Evolutionary conservation across 306 rosid genomes (phyloP).

Genomic region (Parietaria judaica): DNA sequence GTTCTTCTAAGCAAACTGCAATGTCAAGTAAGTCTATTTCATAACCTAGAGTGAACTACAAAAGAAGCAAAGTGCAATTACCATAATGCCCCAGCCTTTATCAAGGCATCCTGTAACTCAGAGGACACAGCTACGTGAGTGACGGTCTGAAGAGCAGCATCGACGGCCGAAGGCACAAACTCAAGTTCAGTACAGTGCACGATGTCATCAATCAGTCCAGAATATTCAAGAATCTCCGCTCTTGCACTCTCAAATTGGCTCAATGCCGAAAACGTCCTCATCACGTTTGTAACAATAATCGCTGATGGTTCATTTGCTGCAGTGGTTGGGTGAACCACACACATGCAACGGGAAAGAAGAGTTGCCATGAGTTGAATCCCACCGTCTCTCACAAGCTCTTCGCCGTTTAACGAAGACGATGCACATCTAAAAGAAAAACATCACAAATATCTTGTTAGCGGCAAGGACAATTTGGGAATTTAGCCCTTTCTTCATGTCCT

Average conservation of each 20-base stretch:
- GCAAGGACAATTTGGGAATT: too few relatives aligned
- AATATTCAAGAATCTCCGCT: slow-evolving; percentile 69
- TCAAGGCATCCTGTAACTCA: slow-evolving; percentile 77
- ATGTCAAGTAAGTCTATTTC: too few relatives aligned
- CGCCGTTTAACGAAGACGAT: slow-evolving; percentile 88
- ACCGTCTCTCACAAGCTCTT: slow-evolving; percentile 96
- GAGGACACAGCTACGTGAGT: slow-evolving; percentile 84
- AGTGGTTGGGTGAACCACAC: slow-evolving; percentile 90
- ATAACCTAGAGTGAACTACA: background rate
- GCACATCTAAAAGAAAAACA: slow-evolving; percentile 59
- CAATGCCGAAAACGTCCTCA: slow-evolving; percentile 81
- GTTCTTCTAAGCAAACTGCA: too few relatives aligned
- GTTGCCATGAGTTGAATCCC: slow-evolving; percentile 88
- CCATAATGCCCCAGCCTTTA: slow-evolving; percentile 94
- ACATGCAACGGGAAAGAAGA: slow-evolving; percentile 97
- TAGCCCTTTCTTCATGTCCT: too few relatives aligned
- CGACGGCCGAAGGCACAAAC: slow-evolving; percentile 77
- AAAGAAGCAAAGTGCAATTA: slow-evolving; percentile 25
- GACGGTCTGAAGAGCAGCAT: slow-evolving; percentile 82
- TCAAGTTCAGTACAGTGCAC: slow-evolving; percentile 98
- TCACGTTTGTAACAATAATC: slow-evolving; percentile 76
- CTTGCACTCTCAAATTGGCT: slow-evolving; percentile 90
- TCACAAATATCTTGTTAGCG: slow-evolving; percentile 6
- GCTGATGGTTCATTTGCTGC: slow-evolving; percentile 89
- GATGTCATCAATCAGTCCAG: slow-evolving; percentile 82